These are phyloP conservation scores for Aspergillus novoparasiticus DNA, from an alignment of 2,329 filamentous ascomycete genomes.

Conservation along the genomic window DNA sequence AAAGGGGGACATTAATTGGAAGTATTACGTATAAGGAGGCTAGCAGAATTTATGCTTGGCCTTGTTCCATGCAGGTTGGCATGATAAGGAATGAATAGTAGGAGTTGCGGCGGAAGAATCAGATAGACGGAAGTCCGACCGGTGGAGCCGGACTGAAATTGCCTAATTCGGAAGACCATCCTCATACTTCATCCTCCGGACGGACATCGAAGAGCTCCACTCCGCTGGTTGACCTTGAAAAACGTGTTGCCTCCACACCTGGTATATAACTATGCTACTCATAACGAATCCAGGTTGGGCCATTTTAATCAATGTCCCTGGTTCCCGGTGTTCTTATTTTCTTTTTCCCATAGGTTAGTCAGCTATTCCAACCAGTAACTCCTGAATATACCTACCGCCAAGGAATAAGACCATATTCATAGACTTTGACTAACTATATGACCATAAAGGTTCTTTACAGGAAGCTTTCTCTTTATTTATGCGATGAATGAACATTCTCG, in stretches of 20 bases:
- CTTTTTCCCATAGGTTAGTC: too few relatives aligned
- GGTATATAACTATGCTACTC: background rate
- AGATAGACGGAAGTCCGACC: background rate
- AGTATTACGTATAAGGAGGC: background rate
- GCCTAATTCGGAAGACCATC: background rate
- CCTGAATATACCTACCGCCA: too few relatives aligned
- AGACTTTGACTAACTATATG: background rate
- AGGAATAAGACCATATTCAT: too few relatives aligned
- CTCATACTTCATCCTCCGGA: background rate
- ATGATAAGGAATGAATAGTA: background rate
- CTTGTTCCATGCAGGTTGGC: too few relatives aligned
- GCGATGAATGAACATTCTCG: background rate
- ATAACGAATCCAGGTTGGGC: background rate
- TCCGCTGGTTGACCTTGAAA: background rate
- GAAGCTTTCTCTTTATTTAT: background rate
- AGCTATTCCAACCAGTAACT: too few relatives aligned
- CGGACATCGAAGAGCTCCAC: background rate
- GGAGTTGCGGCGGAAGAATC: background rate
- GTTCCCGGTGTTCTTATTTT: too few relatives aligned
- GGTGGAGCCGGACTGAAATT: background rate
- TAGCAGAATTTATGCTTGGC: background rate
- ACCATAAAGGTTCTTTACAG: background rate
- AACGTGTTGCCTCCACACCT: background rate
- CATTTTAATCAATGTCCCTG: too few relatives aligned
- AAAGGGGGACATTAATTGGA: background rate